Evolutionary conservation across 257 asterid species (phyloP).

Genomic region (Solanum phureja): DNA sequence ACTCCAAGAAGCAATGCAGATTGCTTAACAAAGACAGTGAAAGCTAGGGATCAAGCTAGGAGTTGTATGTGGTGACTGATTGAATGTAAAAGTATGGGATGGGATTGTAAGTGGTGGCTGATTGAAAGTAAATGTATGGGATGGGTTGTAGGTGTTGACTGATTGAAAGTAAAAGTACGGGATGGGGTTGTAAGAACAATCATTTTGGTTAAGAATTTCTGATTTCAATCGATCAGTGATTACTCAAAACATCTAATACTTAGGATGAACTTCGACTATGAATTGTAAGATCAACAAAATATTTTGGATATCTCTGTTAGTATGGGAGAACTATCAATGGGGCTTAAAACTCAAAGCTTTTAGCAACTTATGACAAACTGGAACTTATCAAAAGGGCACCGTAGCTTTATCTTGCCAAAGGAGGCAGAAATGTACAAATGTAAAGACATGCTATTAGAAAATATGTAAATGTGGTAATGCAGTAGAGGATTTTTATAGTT

Average conservation of each 20-base stretch:
- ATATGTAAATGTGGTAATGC: neutral
- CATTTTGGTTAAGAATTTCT: neutral
- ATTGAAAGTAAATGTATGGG: neutral
- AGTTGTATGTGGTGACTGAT: neutral
- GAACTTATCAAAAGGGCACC: neutral
- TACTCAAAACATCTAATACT: neutral
- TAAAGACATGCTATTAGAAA: neutral
- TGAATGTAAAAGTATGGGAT: neutral
- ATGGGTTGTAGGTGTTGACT: neutral
- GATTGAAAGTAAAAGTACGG: neutral
- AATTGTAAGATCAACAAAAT: neutral
- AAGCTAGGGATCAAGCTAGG: neutral
- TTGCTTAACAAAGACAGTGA: neutral
- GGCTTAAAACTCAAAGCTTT: neutral
- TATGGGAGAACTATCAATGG: neutral
- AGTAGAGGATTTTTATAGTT: neutral
- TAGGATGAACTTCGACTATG: neutral
- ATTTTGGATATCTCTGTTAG: neutral
- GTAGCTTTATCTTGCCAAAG: neutral
- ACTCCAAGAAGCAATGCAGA: neutral
- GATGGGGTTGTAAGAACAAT: neutral
- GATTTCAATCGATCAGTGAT: neutral
- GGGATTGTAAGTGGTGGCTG: neutral
- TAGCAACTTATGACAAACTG: neutral
- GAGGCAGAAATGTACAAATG: neutral